phyloP scores from a whole-genome alignment of 1,284 basidiomycete species.

The Coniferiporia sulphurascens region DNA sequence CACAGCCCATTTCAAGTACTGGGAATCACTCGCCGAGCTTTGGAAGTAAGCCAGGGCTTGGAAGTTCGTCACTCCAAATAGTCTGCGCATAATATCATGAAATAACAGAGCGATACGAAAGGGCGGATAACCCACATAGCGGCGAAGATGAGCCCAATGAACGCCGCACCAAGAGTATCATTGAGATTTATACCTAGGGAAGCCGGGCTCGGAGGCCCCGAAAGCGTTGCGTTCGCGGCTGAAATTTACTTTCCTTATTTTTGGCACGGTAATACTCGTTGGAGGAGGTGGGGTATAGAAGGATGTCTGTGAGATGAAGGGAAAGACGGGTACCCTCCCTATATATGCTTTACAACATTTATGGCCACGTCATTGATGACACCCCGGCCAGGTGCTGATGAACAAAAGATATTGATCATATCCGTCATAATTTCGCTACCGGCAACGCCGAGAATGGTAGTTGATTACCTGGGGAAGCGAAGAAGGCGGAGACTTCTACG shows the following conservation, averaged over 20 bases:
- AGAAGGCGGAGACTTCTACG: no score
- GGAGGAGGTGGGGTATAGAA: no score
- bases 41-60: conserved; percentile 25
- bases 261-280: no score
- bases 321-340: no score
- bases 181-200: not conserved
- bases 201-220: not conserved
- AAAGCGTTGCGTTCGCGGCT: not conserved
- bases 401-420: no score
- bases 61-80: conserved; percentile 25
- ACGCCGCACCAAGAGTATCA: conserved; percentile 3
- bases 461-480: no score
- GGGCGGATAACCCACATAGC: not conserved
- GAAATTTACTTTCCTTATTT: not conserved
- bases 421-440: no score
- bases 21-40: conserved; percentile 20
- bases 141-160: conserved; percentile 9
- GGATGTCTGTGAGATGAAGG: no score
- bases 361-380: no score
- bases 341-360: no score
- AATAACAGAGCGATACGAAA: not conserved
- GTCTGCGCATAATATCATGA: conserved; percentile 8
- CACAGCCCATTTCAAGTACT: conserved; percentile 21
- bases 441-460: no score
- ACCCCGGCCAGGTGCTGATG: no score